Conservation (phyloP, 139 green algal genomes). For the Tetradesmus lagerheimii region DNA sequence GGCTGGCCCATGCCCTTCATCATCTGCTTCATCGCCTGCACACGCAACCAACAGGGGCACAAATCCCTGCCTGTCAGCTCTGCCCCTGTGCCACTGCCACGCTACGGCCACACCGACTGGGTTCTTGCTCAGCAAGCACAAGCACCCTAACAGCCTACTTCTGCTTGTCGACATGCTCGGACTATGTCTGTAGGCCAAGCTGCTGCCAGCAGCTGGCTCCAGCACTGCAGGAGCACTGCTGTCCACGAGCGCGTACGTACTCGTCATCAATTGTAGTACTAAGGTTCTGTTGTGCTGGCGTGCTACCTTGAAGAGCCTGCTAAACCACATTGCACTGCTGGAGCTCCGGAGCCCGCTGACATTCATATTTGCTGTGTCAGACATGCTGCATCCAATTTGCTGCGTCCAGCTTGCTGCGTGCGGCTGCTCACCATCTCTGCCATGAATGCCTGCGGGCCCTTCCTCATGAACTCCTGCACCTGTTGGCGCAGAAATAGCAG, state of each 20-base stretch:
- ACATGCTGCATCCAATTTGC: too few relatives aligned
- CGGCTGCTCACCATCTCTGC: conserved; percentile 62
- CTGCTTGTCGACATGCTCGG: not conserved
- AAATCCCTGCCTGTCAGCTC: not conserved
- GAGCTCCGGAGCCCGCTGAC: too few relatives aligned
- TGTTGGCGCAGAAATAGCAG: conserved; percentile 34
- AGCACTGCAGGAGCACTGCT: too few relatives aligned
- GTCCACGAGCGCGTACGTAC: too few relatives aligned
- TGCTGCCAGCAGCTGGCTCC: not conserved
- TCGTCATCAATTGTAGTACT: too few relatives aligned
- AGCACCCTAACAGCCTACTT: not conserved
- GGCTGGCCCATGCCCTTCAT: conserved; percentile 47
- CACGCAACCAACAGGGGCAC: not conserved
- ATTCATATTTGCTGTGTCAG: too few relatives aligned
- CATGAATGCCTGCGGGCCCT: conserved; percentile 75
- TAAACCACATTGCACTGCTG: too few relatives aligned
- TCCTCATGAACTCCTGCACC: conserved; percentile 71
- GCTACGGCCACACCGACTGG: not conserved
- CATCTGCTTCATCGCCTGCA: conserved; percentile 75
- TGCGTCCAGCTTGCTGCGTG: not conserved
- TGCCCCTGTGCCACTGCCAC: not conserved
- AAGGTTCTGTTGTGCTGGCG: too few relatives aligned
- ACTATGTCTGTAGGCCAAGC: not conserved
- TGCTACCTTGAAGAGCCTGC: too few relatives aligned
- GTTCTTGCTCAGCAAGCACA: conserved; percentile 25